Percentiles rank a stretch among this genome's conserved stretches.
These are phyloP conservation scores for Leccinellum luteum DNA, from an alignment of 768 basidiomycete genomes.

Conservation along the genomic window DNA sequence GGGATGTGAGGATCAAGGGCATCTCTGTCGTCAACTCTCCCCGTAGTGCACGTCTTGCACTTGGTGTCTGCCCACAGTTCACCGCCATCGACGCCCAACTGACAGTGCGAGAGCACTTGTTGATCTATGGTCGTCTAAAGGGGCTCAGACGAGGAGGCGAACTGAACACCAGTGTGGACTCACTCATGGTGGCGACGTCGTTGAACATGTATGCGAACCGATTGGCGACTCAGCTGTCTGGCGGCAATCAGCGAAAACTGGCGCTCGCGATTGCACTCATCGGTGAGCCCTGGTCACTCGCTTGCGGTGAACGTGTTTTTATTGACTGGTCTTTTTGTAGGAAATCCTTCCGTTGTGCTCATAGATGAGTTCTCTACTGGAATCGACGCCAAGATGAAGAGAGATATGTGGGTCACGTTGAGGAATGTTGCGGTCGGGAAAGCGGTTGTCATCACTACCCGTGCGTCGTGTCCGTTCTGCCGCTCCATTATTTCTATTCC, in stretches of 20 bases:
- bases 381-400: constrained; percentile 79
- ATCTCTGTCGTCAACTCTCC: constrained; percentile 65
- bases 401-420: constrained; percentile 80
- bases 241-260: constrained; percentile 78
- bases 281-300: constrained; percentile 34
- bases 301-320: neutral
- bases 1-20: constrained; percentile 67
- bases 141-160: constrained; percentile 53
- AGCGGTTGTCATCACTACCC: constrained; percentile 70
- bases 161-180: constrained; percentile 51
- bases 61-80: constrained; percentile 84
- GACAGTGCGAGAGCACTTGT: constrained; percentile 73
- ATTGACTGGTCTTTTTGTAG: constrained; percentile 30
- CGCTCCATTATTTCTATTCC: neutral
- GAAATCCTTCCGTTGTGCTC: constrained; percentile 73
- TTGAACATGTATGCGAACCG: constrained; percentile 62
- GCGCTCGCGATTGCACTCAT: constrained; percentile 75
- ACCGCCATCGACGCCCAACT: constrained; percentile 78
- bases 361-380: constrained; percentile 86
- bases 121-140: constrained; percentile 71
- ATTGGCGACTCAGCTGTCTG: constrained; percentile 70
- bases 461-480: constrained; percentile 35
- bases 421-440: constrained; percentile 63
- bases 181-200: constrained; percentile 57
- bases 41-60: constrained; percentile 58